phyloP scores from a whole-genome alignment of 2,329 filamentous ascomycete species.

The Colletotrichum tamarilloi region DNA sequence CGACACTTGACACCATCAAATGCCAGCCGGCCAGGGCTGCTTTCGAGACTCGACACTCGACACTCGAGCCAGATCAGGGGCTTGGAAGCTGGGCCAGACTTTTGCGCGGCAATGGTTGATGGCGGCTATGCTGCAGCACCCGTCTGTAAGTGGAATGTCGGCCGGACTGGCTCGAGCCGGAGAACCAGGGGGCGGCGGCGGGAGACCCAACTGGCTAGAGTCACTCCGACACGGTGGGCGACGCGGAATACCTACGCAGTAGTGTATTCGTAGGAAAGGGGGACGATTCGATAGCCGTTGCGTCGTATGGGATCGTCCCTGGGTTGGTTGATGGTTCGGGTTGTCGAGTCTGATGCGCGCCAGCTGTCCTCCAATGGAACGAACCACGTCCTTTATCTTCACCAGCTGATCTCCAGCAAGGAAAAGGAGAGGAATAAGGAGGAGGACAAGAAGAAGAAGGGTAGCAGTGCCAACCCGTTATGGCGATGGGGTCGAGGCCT shows the following conservation, averaged over 20 bases:
- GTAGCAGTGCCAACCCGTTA: not conserved
- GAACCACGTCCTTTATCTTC: not conserved
- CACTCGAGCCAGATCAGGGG: not conserved
- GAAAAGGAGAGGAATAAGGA: not conserved
- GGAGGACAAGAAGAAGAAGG: not conserved
- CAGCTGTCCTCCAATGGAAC: not conserved
- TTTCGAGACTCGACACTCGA: not conserved
- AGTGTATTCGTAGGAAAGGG: not conserved
- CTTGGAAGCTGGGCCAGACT: constrained; percentile 3
- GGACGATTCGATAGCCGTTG: not conserved
- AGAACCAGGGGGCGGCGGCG: not conserved
- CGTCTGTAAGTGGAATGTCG: not conserved
- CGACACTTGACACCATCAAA: not conserved
- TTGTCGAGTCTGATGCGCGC: not conserved
- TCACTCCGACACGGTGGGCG: not conserved
- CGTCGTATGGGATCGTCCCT: not conserved
- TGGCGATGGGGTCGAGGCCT: not conserved
- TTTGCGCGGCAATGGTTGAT: constrained; percentile 8
- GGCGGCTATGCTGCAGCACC: not conserved
- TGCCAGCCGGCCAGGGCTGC: constrained; percentile 13
- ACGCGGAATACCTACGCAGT: not conserved
- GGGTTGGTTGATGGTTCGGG: not conserved
- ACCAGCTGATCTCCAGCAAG: not conserved
- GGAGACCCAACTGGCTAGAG: not conserved
- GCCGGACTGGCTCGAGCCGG: not conserved